Evolutionary conservation across 495 filamentous ascomycete species (phyloP), one percentile per base, ranked within the genome.

Genomic region (Astrocystis sublimbata): DNA sequence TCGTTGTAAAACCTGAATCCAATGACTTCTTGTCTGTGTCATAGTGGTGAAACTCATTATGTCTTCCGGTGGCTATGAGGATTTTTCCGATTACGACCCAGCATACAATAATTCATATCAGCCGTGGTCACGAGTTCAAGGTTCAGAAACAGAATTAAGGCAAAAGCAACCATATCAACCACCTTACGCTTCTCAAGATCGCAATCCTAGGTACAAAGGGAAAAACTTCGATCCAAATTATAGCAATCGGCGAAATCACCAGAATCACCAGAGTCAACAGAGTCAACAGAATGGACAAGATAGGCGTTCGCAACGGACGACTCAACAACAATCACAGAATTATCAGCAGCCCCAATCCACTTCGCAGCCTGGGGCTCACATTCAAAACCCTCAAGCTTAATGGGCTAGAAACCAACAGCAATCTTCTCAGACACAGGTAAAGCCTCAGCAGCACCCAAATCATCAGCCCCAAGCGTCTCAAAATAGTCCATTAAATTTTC

Each of bases 181-280:
- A 36, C 21, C 3, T 35, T 2, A 19, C 30, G 13, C 3, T n/a
- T n/a, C n/a, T n/a, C n/a, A n/a, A 23, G 31, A 17, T 21, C 19
- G 9, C 21, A 49, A 59, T 23, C 31, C 54, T 3, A 23, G 31
- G 15, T 58, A 58, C 13, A 46, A 58, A 6, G 55, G 55, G 0
- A 58, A 58, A 5, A 42, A 47, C 12, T 58, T n/a, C 23, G 40
- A 57, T 38, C 55, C 41, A 47, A 47, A 47, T 58, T 58, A 58
- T 19, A 30, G 28, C n/a, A 10, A 5, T 5, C 33, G 23, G 4
- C 26, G 28, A 23, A 35, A 45, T 19, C 9, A 36, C 21, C 3
- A 21, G 0, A 28, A 15, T 24, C 43, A 46, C 12, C 19, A 17
- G 9, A 19, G 15, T 12, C 43, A 19, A 46, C 43, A 26, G 26